Conservation (phyloP, 805 yeast genomes). For the Kodamaea leandrae region DNA sequence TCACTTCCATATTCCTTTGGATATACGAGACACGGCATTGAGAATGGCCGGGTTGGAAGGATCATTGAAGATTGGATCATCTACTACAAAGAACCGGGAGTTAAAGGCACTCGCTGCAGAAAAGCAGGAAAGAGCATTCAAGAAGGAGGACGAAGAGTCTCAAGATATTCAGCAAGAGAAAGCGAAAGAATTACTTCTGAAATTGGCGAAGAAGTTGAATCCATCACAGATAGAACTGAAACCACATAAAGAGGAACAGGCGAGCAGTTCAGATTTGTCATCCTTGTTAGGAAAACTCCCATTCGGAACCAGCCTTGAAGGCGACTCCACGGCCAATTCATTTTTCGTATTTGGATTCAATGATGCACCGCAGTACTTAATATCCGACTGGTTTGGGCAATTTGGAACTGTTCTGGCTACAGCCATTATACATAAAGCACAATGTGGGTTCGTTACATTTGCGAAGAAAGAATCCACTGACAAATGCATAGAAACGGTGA, state of each 20-base stretch:
- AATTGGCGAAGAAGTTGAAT: slow-evolving; percentile 40
- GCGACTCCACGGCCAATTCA: slow-evolving; percentile 42
- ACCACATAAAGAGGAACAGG: slow-evolving; percentile 12
- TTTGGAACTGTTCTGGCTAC: slow-evolving; percentile 49
- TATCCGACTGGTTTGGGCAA: slow-evolving; percentile 48
- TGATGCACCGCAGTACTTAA: slow-evolving; percentile 60
- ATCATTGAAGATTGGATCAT: slow-evolving; percentile 15
- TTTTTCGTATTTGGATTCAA: slow-evolving; percentile 76
- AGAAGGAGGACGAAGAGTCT: slow-evolving; percentile 12
- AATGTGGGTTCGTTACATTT: slow-evolving; percentile 65
- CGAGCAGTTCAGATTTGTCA: slow-evolving; percentile 44
- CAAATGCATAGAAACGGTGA: slow-evolving; percentile 24
- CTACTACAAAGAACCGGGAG: slow-evolving; percentile 27
- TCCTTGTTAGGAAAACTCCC: slow-evolving; percentile 63
- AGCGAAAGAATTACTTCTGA: slow-evolving; percentile 52
- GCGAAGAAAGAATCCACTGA: slow-evolving; percentile 51
- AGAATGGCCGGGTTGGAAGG: slow-evolving; percentile 57
- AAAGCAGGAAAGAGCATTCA: slow-evolving; percentile 53
- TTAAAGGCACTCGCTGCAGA: slow-evolving; percentile 42
- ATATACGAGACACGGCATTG: slow-evolving; percentile 75
- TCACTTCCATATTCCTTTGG: slow-evolving; percentile 74
- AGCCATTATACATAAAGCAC: slow-evolving; percentile 53
- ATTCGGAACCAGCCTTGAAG: slow-evolving; percentile 53
- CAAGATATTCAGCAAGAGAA: slow-evolving; percentile 16
- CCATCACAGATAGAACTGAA: slow-evolving; percentile 9